Base-by-base conservation (phyloP, 768 basidiomycete genomes). In the Pleurotus pulmonarius region DNA sequence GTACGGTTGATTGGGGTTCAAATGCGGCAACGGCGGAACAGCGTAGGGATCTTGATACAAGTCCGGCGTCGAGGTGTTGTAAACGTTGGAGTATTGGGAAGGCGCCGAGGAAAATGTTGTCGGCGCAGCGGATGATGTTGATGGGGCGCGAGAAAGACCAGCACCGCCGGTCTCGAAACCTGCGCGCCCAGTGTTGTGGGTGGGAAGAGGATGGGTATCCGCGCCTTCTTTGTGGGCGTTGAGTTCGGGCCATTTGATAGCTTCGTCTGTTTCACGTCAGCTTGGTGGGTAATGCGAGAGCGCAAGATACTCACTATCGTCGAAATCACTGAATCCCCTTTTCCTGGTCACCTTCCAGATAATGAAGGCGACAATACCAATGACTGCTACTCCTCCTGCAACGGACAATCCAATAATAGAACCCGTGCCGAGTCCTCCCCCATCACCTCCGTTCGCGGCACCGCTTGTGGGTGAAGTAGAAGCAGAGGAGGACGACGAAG, bases 181-280 rank as follows among this genome's bases (percentile, higher is more conserved):
- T 24, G 87, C 71, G 22, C 87, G 80, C 57, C 87, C 89, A 1
- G 88, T 86, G 56, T 82, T 79, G 55, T 83, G 75, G 0, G 86
- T 83, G 16, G 90, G 90, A 7, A 91, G 76, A 13, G 90, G 78
- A 56, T 86, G 83, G 4, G 79, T 75, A 59, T 83, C 82, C 24
- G 43, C 70, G 40, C 71, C 71, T 29, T 74, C 78, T 25, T 53
- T 53, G 59, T 90, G 89, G 2, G 82, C 70, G 67, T 92, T 90
- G 38, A 92, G 79, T 64, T 94, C 92, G 3, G 92, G 92, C 92
- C 92, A 94, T 71, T 92, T 92, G 71, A 94, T 94, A 16, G 88
- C 88, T 70, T 91, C 89, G 63, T 79, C 89, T 91, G 65, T 9
- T 5, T 46, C 49, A 56, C 49, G 34, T 47, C 45, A 46, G 15